These are phyloP conservation scores for Yarrowia osloensis DNA, from an alignment of 805 yeast genomes.

Conservation along the genomic window DNA sequence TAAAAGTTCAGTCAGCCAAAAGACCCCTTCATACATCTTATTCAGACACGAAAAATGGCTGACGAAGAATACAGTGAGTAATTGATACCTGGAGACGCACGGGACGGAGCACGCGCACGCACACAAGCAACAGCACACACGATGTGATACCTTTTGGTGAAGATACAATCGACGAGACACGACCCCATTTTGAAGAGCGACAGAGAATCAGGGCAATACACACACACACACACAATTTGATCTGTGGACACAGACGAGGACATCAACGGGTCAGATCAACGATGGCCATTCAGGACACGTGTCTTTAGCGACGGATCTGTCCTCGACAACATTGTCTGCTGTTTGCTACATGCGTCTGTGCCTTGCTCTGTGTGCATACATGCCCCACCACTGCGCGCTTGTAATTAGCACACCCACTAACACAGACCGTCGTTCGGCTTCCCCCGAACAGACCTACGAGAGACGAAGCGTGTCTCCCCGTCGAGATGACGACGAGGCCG, in stretches of 20 bases:
- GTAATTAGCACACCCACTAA: not conserved
- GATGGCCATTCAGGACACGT: no score
- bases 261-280: no score
- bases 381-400: not conserved
- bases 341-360: no score
- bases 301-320: no score
- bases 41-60: constrained; percentile 32
- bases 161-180: no score
- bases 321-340: no score
- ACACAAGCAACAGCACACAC: not conserved
- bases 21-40: not conserved
- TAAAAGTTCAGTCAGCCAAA: not conserved
- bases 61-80: constrained; percentile 34
- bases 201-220: no score
- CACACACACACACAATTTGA: not conserved
- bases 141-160: not conserved
- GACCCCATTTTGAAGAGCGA: no score
- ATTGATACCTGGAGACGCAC: not conserved
- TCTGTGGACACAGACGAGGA: no score
- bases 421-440: constrained; percentile 28
- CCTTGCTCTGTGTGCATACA: not conserved
- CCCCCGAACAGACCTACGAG: constrained; percentile 36
- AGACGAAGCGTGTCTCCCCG: constrained; percentile 36
- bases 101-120: not conserved
- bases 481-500: constrained; percentile 32